A percentile compares a stretch with the other conserved stretches of the same genome.
phyloP scores from a whole-genome alignment of 208 protist species.

The Leishmania tropica region DNA sequence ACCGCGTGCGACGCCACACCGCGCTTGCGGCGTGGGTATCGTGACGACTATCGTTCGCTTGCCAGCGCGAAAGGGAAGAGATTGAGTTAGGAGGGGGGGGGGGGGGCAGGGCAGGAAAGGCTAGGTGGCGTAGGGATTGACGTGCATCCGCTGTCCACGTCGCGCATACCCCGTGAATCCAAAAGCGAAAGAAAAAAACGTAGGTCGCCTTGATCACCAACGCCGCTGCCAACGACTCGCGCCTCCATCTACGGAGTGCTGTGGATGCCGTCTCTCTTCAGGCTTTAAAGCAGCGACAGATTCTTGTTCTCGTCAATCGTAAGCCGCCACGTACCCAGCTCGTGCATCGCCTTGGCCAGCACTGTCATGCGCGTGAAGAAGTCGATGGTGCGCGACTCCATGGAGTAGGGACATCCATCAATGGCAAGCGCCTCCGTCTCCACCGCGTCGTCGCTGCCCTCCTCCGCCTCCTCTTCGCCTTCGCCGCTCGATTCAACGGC shows the following conservation, averaged over 20 bases:
- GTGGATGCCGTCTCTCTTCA: background rate
- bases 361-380: slow-evolving; percentile 64
- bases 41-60: background rate
- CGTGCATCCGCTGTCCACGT: background rate
- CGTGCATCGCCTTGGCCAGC: slow-evolving; percentile 55
- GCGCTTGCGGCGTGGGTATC: background rate
- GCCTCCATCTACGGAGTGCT: background rate
- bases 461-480: background rate
- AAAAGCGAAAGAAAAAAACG: too few species aligned
- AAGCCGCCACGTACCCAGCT: slow-evolving; percentile 28
- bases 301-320: slow-evolving; percentile 30
- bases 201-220: background rate
- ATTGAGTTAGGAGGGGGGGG: background rate
- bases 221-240: background rate
- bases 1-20: background rate
- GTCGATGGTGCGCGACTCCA: slow-evolving; percentile 61
- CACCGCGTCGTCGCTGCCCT: slow-evolving; percentile 13
- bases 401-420: slow-evolving; percentile 50
- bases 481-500: background rate
- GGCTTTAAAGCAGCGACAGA: background rate
- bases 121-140: background rate
- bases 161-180: background rate
- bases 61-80: background rate
- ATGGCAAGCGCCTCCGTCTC: slow-evolving; percentile 6
- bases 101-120: background rate